Evolutionary conservation across 306 rosid species (phyloP).

Genomic region (Cercis canadensis): DNA sequence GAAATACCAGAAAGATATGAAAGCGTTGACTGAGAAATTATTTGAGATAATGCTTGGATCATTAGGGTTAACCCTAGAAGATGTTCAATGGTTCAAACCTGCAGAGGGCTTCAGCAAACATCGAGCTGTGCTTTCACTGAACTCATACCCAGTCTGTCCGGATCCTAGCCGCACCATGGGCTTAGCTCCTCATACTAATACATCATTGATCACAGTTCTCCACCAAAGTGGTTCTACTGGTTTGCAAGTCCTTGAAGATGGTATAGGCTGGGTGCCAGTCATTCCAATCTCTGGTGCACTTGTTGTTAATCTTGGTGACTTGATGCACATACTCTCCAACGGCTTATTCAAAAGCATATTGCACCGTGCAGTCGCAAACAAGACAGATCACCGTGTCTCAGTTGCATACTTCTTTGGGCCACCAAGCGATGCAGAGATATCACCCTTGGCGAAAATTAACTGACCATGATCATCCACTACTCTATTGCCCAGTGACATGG

Average conservation of each 20-base stretch:
- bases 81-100: slow-evolving; percentile 39
- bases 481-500: slow-evolving; percentile 50
- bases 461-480: slow-evolving; percentile 34
- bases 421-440: slow-evolving; percentile 2
- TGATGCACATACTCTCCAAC: too few relatives aligned
- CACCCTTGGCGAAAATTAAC: slow-evolving; percentile 39
- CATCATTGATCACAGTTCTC: slow-evolving; percentile 55
- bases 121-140: slow-evolving; percentile 37
- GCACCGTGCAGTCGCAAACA: too few relatives aligned
- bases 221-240: slow-evolving; percentile 44
- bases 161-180: slow-evolving; percentile 59
- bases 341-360: too few relatives aligned
- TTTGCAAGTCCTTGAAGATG: slow-evolving; percentile 41
- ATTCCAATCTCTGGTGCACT: slow-evolving; percentile 45
- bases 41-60: slow-evolving; percentile 39
- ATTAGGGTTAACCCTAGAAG: slow-evolving; percentile 41
- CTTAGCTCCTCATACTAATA: slow-evolving; percentile 60
- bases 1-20: slow-evolving; percentile 49
- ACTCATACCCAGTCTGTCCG: slow-evolving; percentile 65
- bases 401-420: background rate
- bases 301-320: slow-evolving; percentile 44
- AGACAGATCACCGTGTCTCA: background rate
- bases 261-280: slow-evolving; percentile 50
- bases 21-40: slow-evolving; percentile 30
- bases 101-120: background rate